Percentiles rank a stretch among this genome's conserved stretches.
Evolutionary conservation across 495 filamentous ascomycete genomes (phyloP).

Genomic region (Podospora pseudopauciseta): DNA sequence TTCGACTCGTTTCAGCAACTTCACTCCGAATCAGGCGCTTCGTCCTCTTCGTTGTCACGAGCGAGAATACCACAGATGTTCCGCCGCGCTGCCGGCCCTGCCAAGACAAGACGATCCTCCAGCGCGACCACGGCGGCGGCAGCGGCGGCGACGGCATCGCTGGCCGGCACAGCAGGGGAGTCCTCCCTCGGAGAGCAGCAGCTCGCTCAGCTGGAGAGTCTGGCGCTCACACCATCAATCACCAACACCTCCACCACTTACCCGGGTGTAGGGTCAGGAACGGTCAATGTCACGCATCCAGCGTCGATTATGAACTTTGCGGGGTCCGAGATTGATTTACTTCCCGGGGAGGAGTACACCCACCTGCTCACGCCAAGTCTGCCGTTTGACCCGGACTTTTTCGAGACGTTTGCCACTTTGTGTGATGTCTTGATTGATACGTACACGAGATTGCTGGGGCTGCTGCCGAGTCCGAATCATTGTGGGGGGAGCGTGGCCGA

Average conservation of each 20-base stretch:
- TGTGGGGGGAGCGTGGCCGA: slow-evolving; percentile 66
- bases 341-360: slow-evolving; percentile 76
- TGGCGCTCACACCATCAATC: not conserved
- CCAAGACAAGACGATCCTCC: slow-evolving; percentile 64
- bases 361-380: slow-evolving; percentile 86
- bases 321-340: slow-evolving; percentile 45
- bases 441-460: slow-evolving; percentile 70
- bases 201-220: not conserved
- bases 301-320: slow-evolving; percentile 44
- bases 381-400: slow-evolving; percentile 96
- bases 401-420: slow-evolving; percentile 93
- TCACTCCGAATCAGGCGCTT: slow-evolving; percentile 70
- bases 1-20: slow-evolving; percentile 90
- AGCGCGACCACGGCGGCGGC: slow-evolving; percentile 28
- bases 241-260: slow-evolving; percentile 6
- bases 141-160: not conserved
- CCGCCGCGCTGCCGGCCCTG: slow-evolving; percentile 57
- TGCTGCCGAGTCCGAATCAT: slow-evolving; percentile 63
- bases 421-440: slow-evolving; percentile 94
- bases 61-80: slow-evolving; percentile 87
- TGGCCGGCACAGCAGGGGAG: not conserved
- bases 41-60: slow-evolving; percentile 66
- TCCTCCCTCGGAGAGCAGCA: not conserved
- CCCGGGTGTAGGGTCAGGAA: slow-evolving; percentile 12
- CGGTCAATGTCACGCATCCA: not conserved